Base-by-base conservation (phyloP, 768 basidiomycete species). In the Termitomyces sp. region DNA sequence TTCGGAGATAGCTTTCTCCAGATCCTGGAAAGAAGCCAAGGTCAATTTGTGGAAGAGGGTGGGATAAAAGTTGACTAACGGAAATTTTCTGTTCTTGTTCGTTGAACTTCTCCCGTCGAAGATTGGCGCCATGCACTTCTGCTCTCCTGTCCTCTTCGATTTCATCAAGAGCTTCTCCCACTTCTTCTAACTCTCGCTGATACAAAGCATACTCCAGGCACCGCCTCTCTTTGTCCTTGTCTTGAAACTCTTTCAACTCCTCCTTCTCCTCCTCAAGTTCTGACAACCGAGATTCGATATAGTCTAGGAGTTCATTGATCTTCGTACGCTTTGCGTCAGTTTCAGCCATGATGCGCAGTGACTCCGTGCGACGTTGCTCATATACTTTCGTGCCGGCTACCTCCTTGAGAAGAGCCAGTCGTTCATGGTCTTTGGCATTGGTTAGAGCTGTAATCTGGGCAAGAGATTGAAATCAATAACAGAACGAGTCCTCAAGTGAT, bases 191-290 rank as follows among this genome's bases (percentile, higher is more conserved):
- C 68, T 99, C 96, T 38, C 91, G 82, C 64, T 93, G 89, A 72
- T 97, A 93, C 62, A 98, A 74, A 0, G 95, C 93, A 70, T 98
- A 98, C 70, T 99, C 97, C 66, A 98, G 77, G 70, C 94, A 96
- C 43, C 96, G 81, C 40, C 96, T 79, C 60, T 98, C 93, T 71
- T 93, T 93, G 69, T 99, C 97, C 70, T 94, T 94, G 63, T 92
- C 88, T 71, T 97, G 94, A 68, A 92, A 99, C 70, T 97, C 94
- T 69, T 95, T 96, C 57, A 99, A 74, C 70, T 99, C 97, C 63
- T 96, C 93, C 70, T 98, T 98, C 75, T 99, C 97, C 68, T 97
- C 94, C 68, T 99, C 96, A 7, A 98, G 86, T 72, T 98, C 96
- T 3, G 80, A 76, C 55, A 99, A 75, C 3, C 95, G 86, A 9